Evolutionary conservation across 1,284 basidiomycete species (phyloP).

Genomic region (Singerocomus inundabilis): DNA sequence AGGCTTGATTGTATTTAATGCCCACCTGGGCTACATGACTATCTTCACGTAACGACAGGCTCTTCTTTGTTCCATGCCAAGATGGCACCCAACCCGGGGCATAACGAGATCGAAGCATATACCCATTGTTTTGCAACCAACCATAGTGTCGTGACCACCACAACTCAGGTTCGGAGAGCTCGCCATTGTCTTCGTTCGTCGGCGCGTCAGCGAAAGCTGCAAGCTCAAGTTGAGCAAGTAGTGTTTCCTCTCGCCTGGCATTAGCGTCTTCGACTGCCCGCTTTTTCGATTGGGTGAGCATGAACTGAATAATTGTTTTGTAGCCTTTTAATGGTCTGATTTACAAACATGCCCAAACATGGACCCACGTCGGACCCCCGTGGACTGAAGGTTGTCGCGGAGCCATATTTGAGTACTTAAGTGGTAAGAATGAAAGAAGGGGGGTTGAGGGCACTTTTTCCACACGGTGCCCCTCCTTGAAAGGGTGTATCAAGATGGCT

Average conservation of each 20-base stretch:
- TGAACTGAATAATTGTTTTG: no score
- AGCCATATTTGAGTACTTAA: not conserved
- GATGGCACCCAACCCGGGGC: constrained; percentile 37
- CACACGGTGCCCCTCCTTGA: not conserved
- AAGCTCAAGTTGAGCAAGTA: constrained; percentile 2
- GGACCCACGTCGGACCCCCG: constrained; percentile 11
- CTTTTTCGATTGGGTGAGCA: not conserved
- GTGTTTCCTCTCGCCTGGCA: not conserved
- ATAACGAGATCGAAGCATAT: constrained; percentile 37
- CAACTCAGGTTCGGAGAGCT: constrained; percentile 7
- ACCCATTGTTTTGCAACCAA: constrained; percentile 37
- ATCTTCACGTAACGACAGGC: constrained; percentile 26
- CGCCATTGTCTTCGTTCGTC: not conserved
- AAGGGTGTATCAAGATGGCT: not conserved
- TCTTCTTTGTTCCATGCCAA: constrained; percentile 25
- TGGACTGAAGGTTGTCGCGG: constrained; percentile 8
- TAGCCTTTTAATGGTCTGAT: no score
- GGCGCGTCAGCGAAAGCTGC: not conserved
- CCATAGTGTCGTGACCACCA: constrained; percentile 34
- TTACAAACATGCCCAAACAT: constrained; percentile 15
- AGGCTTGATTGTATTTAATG: not conserved
- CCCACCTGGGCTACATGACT: constrained; percentile 3
- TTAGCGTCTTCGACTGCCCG: not conserved
- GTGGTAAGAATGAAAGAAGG: not conserved
- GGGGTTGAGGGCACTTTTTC: not conserved